Evolutionary conservation across 345 rosid species (phyloP).

Genomic region (Citrus sp.): DNA sequence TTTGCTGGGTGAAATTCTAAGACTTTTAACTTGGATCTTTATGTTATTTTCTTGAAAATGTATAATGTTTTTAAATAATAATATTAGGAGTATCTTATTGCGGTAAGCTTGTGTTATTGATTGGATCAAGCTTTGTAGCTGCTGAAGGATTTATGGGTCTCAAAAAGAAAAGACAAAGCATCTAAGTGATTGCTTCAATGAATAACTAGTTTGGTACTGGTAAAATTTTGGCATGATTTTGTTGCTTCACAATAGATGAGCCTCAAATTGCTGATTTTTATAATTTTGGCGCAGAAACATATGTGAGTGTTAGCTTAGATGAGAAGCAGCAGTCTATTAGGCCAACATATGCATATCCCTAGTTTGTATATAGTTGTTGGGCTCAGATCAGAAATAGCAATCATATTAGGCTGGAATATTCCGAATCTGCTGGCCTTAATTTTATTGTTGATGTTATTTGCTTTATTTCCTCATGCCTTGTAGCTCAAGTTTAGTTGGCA

Average conservation of each 20-base stretch:
- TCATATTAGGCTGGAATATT: background rate
- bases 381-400: background rate
- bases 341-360: background rate
- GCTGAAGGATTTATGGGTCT: background rate
- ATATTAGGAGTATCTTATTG: background rate
- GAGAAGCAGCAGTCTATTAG: background rate
- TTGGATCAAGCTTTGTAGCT: background rate
- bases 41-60: background rate
- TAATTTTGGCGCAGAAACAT: background rate
- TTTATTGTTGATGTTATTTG: background rate
- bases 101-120: background rate
- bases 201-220: background rate
- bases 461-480: background rate
- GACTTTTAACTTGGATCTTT: background rate
- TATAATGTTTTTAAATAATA: background rate
- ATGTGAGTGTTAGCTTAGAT: background rate
- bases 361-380: too few species aligned
- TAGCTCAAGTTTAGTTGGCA: background rate
- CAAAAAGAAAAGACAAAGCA: background rate
- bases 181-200: background rate
- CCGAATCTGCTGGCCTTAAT: background rate
- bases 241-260: background rate
- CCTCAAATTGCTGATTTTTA: background rate
- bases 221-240: background rate
- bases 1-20: background rate